phyloP scores from a whole-genome alignment of 345 rosid genomes.

The Odontarrhena argentea region DNA sequence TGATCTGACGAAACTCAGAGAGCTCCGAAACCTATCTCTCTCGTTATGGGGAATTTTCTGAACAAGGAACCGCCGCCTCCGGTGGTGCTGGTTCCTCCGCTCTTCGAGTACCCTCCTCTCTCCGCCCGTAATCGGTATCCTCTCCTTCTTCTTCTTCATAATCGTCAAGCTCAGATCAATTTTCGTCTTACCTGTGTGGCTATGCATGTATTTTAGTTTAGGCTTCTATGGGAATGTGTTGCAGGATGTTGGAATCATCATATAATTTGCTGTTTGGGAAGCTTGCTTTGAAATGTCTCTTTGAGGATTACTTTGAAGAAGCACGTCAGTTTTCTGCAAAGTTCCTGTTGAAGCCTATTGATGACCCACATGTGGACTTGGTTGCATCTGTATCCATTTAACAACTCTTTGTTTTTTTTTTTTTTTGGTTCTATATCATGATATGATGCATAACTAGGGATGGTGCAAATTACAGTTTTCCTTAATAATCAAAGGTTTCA shows the following conservation, averaged over 20 bases:
- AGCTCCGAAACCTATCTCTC: too few relatives aligned
- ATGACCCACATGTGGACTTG: slow-evolving; percentile 91
- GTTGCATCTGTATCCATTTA: slow-evolving; percentile 75
- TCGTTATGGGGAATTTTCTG: slow-evolving; percentile 60
- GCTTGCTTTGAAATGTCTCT: slow-evolving; percentile 72
- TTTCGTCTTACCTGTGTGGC: neutral
- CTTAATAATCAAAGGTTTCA: slow-evolving; percentile 58
- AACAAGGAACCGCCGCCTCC: slow-evolving; percentile 74
- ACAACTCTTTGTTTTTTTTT: neutral
- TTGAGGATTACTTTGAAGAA: slow-evolving; percentile 87
- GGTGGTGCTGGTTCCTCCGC: slow-evolving; percentile 87
- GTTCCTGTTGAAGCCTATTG: slow-evolving; percentile 80
- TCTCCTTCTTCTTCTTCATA: neutral
- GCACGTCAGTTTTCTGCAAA: slow-evolving; percentile 65
- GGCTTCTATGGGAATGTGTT: neutral
- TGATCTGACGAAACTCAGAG: too few relatives aligned
- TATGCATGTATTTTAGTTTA: neutral
- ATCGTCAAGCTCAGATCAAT: neutral
- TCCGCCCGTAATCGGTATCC: slow-evolving; percentile 78
- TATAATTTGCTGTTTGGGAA: slow-evolving; percentile 82
- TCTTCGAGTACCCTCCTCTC: slow-evolving; percentile 90
- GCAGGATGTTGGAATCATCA: slow-evolving; percentile 89
- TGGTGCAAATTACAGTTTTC: slow-evolving; percentile 5
- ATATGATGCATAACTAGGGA: neutral
- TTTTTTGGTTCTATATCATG: neutral